These are phyloP conservation scores for Lactarius tabidus DNA, from an alignment of 768 basidiomycete species.

Conservation along the genomic window DNA sequence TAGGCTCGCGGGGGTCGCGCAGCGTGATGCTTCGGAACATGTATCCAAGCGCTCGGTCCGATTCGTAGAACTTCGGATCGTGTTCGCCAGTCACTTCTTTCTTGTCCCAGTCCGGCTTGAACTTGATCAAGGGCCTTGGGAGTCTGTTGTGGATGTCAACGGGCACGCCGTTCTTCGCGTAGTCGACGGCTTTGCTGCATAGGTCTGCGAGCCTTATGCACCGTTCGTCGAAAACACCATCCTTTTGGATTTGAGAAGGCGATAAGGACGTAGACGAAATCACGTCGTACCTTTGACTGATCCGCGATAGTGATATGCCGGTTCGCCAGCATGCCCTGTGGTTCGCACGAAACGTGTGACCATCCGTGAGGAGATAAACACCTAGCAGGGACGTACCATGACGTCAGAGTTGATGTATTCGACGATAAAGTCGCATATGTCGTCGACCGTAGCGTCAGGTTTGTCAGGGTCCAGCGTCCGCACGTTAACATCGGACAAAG, in stretches of 20 bases:
- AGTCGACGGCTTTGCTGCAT: constrained; percentile 71
- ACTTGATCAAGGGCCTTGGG: constrained; percentile 54
- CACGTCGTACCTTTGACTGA: constrained; percentile 55
- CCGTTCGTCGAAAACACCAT: constrained; percentile 54
- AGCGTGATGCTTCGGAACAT: constrained; percentile 62
- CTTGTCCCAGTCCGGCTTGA: constrained; percentile 78
- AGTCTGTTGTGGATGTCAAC: constrained; percentile 47
- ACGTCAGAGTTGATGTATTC: constrained; percentile 84
- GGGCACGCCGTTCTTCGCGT: constrained; percentile 70
- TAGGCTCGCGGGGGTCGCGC: constrained; percentile 35
- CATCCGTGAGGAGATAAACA: neutral
- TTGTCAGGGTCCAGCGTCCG: constrained; percentile 27
- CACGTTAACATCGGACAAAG: constrained; percentile 26
- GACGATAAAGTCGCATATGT: constrained; percentile 76
- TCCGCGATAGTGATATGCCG: constrained; percentile 70
- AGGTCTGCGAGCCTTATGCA: constrained; percentile 59
- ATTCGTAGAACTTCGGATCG: constrained; percentile 67
- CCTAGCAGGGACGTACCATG: constrained; percentile 43
- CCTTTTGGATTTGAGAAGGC: constrained; percentile 34
- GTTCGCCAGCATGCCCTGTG: constrained; percentile 64
- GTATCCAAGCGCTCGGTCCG: constrained; percentile 63
- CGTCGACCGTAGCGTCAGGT: constrained; percentile 53
- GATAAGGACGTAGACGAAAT: neutral
- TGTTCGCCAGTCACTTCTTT: constrained; percentile 39
- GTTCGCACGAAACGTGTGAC: neutral